Conservation (phyloP, 495 filamentous ascomycete genomes). For the Neurospora cerealis region DNA sequence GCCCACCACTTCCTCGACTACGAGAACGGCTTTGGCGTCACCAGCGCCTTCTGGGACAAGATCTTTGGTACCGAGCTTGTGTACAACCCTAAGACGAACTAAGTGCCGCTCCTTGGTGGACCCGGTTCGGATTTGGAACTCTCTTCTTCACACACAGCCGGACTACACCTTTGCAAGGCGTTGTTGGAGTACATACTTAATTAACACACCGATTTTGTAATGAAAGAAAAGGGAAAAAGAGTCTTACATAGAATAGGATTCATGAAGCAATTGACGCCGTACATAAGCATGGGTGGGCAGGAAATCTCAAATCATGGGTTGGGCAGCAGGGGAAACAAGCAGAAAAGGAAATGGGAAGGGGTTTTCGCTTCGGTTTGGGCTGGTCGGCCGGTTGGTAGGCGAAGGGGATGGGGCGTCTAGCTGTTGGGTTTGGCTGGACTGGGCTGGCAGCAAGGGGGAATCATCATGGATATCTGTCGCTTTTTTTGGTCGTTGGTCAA, state of each 20-base stretch:
- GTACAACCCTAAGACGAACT: constrained; percentile 48
- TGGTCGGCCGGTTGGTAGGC: background rate
- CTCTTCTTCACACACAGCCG: background rate
- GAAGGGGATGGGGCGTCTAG: background rate
- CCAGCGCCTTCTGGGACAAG: constrained; percentile 92
- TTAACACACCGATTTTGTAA: background rate
- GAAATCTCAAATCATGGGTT: background rate
- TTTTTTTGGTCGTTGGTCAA: background rate
- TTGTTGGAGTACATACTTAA: background rate
- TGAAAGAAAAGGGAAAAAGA: background rate
- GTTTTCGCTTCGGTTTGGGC: background rate
- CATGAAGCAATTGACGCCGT: background rate
- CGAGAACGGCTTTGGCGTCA: constrained; percentile 96
- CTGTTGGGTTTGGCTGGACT: background rate
- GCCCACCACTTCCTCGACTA: constrained; percentile 95
- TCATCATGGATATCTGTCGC: background rate
- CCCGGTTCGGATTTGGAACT: background rate
- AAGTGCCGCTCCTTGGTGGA: constrained; percentile 5
- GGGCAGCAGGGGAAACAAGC: background rate
- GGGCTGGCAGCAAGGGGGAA: background rate
- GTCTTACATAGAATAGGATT: background rate
- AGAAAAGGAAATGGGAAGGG: background rate
- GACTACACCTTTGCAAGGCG: background rate
- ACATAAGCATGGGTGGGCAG: background rate
- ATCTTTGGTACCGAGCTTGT: constrained; percentile 81